phyloP scores from a whole-genome alignment of 306 rosid genomes.

The Nissolia schottii region DNA sequence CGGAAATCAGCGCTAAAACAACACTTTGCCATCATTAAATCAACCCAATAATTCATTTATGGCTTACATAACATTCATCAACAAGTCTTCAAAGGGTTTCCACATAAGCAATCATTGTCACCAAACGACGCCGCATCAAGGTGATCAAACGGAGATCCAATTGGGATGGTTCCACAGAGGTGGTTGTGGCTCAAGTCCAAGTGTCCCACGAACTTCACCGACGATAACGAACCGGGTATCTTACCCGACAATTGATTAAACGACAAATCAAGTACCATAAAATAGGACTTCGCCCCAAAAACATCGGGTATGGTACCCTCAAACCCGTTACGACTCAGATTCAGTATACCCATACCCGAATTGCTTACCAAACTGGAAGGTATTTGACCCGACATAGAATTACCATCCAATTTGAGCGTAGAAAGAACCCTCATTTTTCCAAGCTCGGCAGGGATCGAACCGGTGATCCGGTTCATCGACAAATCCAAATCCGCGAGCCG shows the following conservation, averaged over 20 bases:
- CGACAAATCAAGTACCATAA: slow-evolving; percentile 79
- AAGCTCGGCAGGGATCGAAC: slow-evolving; percentile 46
- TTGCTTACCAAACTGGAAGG: slow-evolving; percentile 48
- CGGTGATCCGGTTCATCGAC: slow-evolving; percentile 60
- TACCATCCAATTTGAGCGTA: slow-evolving; percentile 56
- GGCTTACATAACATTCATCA: neutral
- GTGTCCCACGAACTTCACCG: slow-evolving; percentile 68
- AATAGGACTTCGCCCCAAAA: slow-evolving; percentile 54
- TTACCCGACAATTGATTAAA: slow-evolving; percentile 59
- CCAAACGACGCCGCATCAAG: slow-evolving; percentile 70
- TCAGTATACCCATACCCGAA: slow-evolving; percentile 69
- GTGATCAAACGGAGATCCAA: slow-evolving; percentile 77
- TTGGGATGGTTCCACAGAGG: slow-evolving; percentile 78
- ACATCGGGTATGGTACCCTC: slow-evolving; percentile 69
- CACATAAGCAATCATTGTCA: slow-evolving; percentile 80
- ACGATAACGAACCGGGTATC: slow-evolving; percentile 60
- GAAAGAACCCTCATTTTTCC: slow-evolving; percentile 84
- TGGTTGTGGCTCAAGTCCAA: slow-evolving; percentile 79
- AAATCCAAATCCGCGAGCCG: slow-evolving; percentile 80
- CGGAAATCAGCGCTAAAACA: neutral
- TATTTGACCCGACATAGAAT: slow-evolving; percentile 54
- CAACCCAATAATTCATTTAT: neutral
- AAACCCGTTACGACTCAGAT: slow-evolving; percentile 71
- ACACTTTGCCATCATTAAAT: slow-evolving; percentile 18
- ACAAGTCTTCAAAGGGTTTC: slow-evolving; percentile 70